These are phyloP conservation scores for Harrya chromipes DNA, from an alignment of 768 basidiomycete species.

Conservation along the genomic window DNA sequence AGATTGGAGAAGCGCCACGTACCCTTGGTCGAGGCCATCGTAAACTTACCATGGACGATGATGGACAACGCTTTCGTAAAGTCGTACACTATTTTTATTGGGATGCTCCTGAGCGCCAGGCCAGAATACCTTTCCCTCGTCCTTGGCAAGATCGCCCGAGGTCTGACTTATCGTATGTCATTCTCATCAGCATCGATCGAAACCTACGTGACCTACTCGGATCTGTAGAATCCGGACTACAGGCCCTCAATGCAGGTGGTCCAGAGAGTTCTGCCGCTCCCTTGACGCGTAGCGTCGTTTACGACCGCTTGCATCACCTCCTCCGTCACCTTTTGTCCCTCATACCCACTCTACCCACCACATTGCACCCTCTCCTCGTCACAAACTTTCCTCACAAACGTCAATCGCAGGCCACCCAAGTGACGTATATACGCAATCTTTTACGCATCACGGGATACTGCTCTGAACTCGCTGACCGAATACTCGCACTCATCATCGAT, in stretches of 20 bases:
- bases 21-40: conserved; percentile 79
- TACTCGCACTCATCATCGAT: conserved; percentile 85
- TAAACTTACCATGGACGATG: conserved; percentile 90
- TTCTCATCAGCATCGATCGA: background rate
- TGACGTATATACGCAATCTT: conserved; percentile 89
- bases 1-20: conserved; percentile 80
- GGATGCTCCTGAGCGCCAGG: conserved; percentile 86
- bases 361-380: conserved; percentile 80
- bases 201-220: conserved; percentile 4
- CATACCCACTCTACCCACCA: conserved; percentile 87
- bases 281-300: conserved; percentile 77
- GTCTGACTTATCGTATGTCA: conserved; percentile 84
- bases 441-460: conserved; percentile 84
- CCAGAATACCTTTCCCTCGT: conserved; percentile 90
- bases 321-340: conserved; percentile 85
- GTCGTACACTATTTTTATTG: conserved; percentile 85
- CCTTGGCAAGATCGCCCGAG: conserved; percentile 75
- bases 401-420: conserved; percentile 72
- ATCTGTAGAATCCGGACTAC: conserved; percentile 64
- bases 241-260: conserved; percentile 52
- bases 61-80: conserved; percentile 83
- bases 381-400: conserved; percentile 93
- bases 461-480: conserved; percentile 78
- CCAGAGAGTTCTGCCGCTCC: conserved; percentile 67
- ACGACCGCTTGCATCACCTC: conserved; percentile 83